These are phyloP conservation scores for Fusarium hainanense DNA, from an alignment of 2,329 filamentous ascomycete genomes.

Conservation along the genomic window DNA sequence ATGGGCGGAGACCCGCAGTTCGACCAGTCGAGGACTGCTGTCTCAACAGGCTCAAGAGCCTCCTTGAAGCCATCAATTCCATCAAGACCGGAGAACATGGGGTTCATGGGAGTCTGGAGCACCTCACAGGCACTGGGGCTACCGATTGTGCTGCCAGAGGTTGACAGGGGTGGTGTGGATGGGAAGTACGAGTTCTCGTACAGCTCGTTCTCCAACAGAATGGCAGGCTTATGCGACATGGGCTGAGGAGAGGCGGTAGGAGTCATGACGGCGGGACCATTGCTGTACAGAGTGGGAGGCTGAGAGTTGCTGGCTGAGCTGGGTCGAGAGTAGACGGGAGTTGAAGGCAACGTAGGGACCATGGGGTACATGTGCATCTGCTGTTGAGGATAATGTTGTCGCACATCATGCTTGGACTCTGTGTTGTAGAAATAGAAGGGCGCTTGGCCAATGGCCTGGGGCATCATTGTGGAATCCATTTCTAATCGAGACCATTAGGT, in stretches of 20 bases:
- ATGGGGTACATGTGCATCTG: conserved; percentile 67
- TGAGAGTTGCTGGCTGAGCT: conserved; percentile 75
- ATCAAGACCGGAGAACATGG: conserved; percentile 79
- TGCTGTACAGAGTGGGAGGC: conserved; percentile 66
- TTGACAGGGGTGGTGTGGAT: conserved; percentile 87
- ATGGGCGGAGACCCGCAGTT: conserved; percentile 83
- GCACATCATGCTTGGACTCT: conserved; percentile 76
- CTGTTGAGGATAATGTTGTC: conserved; percentile 76
- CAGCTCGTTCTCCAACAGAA: conserved; percentile 82
- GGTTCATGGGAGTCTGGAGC: conserved; percentile 84
- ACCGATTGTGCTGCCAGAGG: conserved; percentile 84
- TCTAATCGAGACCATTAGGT: conserved; percentile 43
- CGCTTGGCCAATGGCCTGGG: conserved; percentile 74
- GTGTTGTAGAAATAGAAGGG: conserved; percentile 90
- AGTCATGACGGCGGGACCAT: conserved; percentile 73
- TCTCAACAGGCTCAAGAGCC: conserved; percentile 77
- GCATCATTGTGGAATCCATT: conserved; percentile 74
- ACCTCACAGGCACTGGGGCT: conserved; percentile 84
- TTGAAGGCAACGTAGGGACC: conserved; percentile 69
- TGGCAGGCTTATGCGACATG: conserved; percentile 79
- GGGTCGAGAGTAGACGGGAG: conserved; percentile 73
- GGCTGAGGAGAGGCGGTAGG: conserved; percentile 81
- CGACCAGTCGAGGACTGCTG: conserved; percentile 81
- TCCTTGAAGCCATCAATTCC: conserved; percentile 74
- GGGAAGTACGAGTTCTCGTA: conserved; percentile 79